phyloP scores from a whole-genome alignment of 1,284 basidiomycete genomes.

The Ceratobasidium sp. region DNA sequence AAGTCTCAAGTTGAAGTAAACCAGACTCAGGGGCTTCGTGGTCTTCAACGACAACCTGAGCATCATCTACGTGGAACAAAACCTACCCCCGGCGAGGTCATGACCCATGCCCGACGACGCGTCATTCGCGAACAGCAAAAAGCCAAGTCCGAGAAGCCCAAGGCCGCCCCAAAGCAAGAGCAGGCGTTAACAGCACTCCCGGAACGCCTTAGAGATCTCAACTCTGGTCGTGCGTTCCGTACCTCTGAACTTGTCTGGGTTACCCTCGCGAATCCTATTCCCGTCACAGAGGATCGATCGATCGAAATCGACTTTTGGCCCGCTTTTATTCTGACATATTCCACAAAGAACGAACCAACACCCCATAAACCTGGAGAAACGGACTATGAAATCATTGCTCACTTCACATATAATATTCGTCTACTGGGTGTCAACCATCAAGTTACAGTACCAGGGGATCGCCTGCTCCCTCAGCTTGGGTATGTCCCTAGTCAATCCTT shows the following conservation, averaged over 20 bases:
- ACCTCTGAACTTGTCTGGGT: slow-evolving; percentile 38
- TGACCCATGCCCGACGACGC: slow-evolving; percentile 17
- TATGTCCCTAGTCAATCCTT: slow-evolving; percentile 61
- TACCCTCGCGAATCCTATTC: slow-evolving; percentile 22
- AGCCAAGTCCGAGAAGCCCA: background rate
- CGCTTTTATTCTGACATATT: slow-evolving; percentile 55
- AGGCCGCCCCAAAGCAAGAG: background rate
- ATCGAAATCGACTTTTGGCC: slow-evolving; percentile 35
- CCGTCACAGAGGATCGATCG: background rate
- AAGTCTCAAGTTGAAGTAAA: slow-evolving; percentile 67
- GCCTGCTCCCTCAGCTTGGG: slow-evolving; percentile 72
- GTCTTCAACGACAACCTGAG: slow-evolving; percentile 12
- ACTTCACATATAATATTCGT: slow-evolving; percentile 62
- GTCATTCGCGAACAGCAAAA: slow-evolving; percentile 24
- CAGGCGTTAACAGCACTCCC: slow-evolving; percentile 24
- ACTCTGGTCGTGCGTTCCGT: slow-evolving; percentile 25
- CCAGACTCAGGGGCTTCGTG: slow-evolving; percentile 10
- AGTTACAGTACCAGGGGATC: slow-evolving; percentile 57
- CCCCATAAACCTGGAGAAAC: slow-evolving; percentile 44
- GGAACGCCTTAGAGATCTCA: slow-evolving; percentile 32
- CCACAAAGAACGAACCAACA: slow-evolving; percentile 55
- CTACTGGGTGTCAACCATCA: slow-evolving; percentile 62
- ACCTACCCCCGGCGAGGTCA: background rate
- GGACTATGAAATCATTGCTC: slow-evolving; percentile 18
- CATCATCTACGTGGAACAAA: background rate